These are phyloP conservation scores for Aspergillus nanangensis DNA, from an alignment of 495 filamentous ascomycete species.

Conservation along the genomic window DNA sequence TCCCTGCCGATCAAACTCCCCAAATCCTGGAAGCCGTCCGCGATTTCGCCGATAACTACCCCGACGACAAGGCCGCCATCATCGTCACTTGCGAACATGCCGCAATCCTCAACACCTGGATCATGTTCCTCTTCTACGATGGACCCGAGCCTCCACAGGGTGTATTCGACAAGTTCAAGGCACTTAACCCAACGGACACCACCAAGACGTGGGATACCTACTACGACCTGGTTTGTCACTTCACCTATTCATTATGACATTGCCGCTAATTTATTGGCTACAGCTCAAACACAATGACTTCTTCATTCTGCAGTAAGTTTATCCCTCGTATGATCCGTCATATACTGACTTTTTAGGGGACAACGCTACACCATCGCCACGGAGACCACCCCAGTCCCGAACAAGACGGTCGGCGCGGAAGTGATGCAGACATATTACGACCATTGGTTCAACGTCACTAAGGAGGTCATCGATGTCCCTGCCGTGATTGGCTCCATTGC, in stretches of 20 bases:
- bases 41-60: slow-evolving; percentile 48
- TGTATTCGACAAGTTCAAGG: slow-evolving; percentile 53
- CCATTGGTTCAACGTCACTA: slow-evolving; percentile 46
- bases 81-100: slow-evolving; percentile 53
- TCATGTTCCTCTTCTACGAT: slow-evolving; percentile 62
- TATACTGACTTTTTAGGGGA: slow-evolving; percentile 22
- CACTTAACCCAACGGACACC: slow-evolving; percentile 42
- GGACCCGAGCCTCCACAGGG: slow-evolving; percentile 49
- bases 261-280: not conserved
- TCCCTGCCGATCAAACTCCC: slow-evolving; percentile 37
- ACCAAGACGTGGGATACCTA: slow-evolving; percentile 49
- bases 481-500: slow-evolving; percentile 49
- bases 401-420: slow-evolving; percentile 28
- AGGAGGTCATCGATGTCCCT: slow-evolving; percentile 37
- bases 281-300: slow-evolving; percentile 35
- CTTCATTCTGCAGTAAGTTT: slow-evolving; percentile 32
- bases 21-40: slow-evolving; percentile 43
- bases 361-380: slow-evolving; percentile 53
- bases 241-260: not conserved
- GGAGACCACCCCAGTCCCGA: slow-evolving; percentile 52
- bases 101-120: slow-evolving; percentile 48
- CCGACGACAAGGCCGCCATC: slow-evolving; percentile 47
- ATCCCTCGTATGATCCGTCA: not conserved
- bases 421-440: slow-evolving; percentile 45
- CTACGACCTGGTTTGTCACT: slow-evolving; percentile 39